Evolutionary conservation across 371 early-diverging fungal genomes (phyloP).

Genomic region (Mucor mucedo): DNA sequence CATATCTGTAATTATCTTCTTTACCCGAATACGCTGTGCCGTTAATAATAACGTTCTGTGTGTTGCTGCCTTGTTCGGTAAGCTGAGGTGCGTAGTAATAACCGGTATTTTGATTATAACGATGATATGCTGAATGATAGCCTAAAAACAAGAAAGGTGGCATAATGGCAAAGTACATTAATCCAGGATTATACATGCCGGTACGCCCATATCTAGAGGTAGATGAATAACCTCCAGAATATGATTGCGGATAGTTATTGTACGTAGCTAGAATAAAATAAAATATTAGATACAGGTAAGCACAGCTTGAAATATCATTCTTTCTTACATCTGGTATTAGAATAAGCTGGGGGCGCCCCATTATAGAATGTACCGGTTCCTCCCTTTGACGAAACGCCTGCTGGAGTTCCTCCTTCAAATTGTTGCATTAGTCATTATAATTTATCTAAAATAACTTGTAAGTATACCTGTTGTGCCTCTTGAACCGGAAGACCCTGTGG

Average conservation of each 20-base stretch:
- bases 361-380: constrained; percentile 39
- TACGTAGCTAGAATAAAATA: constrained; percentile 28
- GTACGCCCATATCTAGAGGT: constrained; percentile 39
- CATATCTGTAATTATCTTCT: constrained; percentile 41
- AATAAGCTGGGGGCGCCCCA: constrained; percentile 25
- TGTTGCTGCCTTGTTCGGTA: constrained; percentile 29
- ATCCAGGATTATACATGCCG: constrained; percentile 44
- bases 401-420: constrained; percentile 18
- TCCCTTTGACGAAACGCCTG: constrained; percentile 36
- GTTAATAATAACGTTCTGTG: constrained; percentile 39
- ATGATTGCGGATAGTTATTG: constrained; percentile 42
- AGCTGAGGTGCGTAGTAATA: constrained; percentile 56
- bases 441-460: background rate
- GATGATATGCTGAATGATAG: constrained; percentile 40
- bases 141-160: constrained; percentile 46
- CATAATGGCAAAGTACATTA: constrained; percentile 44
- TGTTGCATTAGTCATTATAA: background rate
- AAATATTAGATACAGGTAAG: background rate
- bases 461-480: background rate
- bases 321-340: constrained; percentile 36
- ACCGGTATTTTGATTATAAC: constrained; percentile 46
- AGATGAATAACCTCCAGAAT: constrained; percentile 42
- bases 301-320: background rate
- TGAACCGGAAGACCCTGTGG: background rate
- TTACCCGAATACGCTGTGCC: constrained; percentile 44